Base-by-base conservation (phyloP, 305 asterid genomes). In the Rubia peregrina region DNA sequence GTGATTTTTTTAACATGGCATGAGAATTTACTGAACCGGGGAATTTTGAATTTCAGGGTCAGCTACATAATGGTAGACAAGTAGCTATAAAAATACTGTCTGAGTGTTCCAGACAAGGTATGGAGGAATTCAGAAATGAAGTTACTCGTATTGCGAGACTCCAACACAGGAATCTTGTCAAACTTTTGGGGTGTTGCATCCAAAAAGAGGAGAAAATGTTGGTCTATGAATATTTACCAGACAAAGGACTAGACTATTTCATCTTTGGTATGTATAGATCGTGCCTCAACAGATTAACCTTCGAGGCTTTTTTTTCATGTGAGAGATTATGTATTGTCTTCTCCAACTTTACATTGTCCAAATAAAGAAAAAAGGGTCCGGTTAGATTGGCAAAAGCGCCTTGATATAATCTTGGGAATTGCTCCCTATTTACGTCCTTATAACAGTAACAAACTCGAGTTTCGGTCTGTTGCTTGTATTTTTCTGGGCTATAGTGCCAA, bases 121-220 rank as follows among this genome's bases (percentile, higher is more conserved):
- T 36, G 0, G 70, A 67, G 56, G 86, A 82, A 61, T 82, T 82
- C 75, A 80, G 75, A 57, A 82, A 77, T 41, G 86, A 83, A 78
- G 84, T 80, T 30, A 73, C 70, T 1, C 70, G 77, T 56, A 83
- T 80, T 51, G 86, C 86, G 57, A 80, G 68, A 59, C 83, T 83
- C 24, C 86, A 83, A 65, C 86, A 83, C 41, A 73, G 84, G 53
- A 83, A 83, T 44, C 80, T 83, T 69, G 84, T 83, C 16, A 75
- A 75, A 43, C 86, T 83, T 48, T 77, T 77, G 41, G 86, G 86
- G 36, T 82, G 84, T 44, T 80, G 86, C 65, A n/a, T 80, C 53
- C 79, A 77, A 36, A 75, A 40, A 42, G 80, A 78, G 36, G 86
- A 82, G 75, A 82, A 75, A 76, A 75, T 82, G 75, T 63, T 82